Conservation (phyloP, 495 filamentous ascomycete species). For the Apodospora peruviana region DNA sequence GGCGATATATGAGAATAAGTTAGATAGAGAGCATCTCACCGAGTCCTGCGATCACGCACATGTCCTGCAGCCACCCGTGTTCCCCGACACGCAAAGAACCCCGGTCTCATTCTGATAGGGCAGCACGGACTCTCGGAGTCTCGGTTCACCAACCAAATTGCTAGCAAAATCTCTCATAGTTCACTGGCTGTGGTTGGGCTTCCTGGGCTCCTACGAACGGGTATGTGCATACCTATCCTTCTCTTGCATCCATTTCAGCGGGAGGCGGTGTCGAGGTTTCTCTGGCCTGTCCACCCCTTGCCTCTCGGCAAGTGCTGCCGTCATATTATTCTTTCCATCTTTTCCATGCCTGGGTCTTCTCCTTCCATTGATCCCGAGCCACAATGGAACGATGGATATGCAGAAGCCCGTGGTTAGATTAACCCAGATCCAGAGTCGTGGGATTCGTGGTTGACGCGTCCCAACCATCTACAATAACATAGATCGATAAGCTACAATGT, state of each 20-base stretch:
- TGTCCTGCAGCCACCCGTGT: constrained; percentile 1
- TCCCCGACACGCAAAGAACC: neutral
- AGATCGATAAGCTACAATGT: neutral
- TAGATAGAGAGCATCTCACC: constrained; percentile 5
- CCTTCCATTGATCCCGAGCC: neutral
- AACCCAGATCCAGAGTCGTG: neutral
- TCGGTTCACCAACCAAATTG: neutral
- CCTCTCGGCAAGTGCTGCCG: neutral
- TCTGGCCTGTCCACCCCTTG: too few species aligned
- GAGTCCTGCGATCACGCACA: constrained; percentile 10
- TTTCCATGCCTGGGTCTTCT: neutral
- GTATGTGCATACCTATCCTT: neutral
- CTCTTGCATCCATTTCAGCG: too few species aligned
- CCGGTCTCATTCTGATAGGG: neutral
- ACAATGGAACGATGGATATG: neutral
- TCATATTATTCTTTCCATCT: neutral
- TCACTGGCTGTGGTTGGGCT: neutral
- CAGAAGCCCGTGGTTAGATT: neutral
- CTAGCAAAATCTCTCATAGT: neutral
- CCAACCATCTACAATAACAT: too few species aligned
- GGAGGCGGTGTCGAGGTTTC: too few species aligned
- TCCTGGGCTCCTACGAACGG: neutral
- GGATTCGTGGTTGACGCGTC: too few species aligned
- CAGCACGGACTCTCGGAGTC: neutral
- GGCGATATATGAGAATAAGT: neutral